Conservation (phyloP, 2,329 filamentous ascomycete genomes). For the Ceratocystis cubensis region DNA sequence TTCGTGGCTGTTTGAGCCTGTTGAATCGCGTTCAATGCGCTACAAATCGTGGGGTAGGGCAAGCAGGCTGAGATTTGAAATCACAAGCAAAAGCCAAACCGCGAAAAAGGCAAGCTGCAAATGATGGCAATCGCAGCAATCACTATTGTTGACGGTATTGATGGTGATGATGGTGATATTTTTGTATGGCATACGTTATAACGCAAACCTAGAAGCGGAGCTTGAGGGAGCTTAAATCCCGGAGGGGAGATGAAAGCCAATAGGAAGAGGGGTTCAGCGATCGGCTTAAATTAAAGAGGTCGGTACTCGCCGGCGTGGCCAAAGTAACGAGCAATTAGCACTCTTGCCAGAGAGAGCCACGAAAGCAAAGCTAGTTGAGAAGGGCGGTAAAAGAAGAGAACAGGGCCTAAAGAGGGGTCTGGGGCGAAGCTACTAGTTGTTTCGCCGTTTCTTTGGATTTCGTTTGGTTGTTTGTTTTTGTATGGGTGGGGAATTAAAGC, state of each 20-base stretch:
- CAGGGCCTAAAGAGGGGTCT: slow-evolving; percentile 1
- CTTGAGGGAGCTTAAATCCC: slow-evolving; percentile 1
- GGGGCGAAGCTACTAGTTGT: background rate
- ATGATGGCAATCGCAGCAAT: background rate
- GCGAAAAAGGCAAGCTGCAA: background rate
- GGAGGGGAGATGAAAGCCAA: background rate
- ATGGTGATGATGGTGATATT: background rate
- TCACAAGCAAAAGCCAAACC: background rate
- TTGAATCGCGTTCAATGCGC: no score
- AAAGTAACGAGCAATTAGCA: no score
- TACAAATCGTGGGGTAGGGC: no score
- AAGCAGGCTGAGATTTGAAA: no score
- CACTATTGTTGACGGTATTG: background rate
- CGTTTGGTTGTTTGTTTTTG: background rate
- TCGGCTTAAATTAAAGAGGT: slow-evolving; percentile 7
- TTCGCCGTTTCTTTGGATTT: background rate
- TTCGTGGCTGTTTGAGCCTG: no score
- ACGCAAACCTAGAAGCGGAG: slow-evolving; percentile 1
- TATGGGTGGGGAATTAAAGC: background rate
- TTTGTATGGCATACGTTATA: background rate
- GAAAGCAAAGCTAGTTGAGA: no score
- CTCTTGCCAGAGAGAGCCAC: no score
- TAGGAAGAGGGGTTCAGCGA: background rate
- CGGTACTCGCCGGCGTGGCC: no score
- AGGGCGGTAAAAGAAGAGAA: no score